Conservation (phyloP, 768 basidiomycete species). For the Rhodosporidiobolus odoratus region DNA sequence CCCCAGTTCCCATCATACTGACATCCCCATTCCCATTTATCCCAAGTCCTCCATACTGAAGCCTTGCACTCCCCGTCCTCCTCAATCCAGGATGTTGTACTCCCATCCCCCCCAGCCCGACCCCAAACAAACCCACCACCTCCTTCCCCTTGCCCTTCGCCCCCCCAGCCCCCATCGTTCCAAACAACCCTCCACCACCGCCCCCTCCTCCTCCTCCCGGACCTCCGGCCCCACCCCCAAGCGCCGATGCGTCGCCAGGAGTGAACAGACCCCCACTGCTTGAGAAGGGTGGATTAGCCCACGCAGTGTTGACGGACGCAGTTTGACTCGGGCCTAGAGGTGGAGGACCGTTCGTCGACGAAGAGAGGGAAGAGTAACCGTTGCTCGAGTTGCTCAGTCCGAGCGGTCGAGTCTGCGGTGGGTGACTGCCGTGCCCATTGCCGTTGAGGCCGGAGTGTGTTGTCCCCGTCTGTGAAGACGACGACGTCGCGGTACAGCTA, state of each 20-base stretch:
- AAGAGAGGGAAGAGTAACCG: background rate
- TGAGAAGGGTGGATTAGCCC: background rate
- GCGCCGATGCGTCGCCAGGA: background rate
- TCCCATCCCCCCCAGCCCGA: background rate
- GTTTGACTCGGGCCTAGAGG: slow-evolving; percentile 24
- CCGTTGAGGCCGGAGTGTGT: too few relatives aligned
- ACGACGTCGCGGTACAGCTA: too few relatives aligned
- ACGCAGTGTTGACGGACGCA: background rate
- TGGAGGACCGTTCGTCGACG: background rate
- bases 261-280: slow-evolving; percentile 13
- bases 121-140: background rate
- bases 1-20: background rate
- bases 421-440: too few relatives aligned
- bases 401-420: too few relatives aligned
- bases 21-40: background rate
- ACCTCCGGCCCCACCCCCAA: background rate
- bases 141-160: slow-evolving; percentile 8
- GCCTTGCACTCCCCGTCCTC: slow-evolving; percentile 3
- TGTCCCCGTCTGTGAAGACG: too few relatives aligned
- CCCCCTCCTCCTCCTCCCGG: background rate
- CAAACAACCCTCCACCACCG: slow-evolving; percentile 1
- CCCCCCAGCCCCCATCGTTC: background rate
- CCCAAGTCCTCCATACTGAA: background rate
- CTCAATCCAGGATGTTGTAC: background rate
- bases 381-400: background rate